A percentile compares a stretch with the other conserved stretches of the same genome.
These are phyloP conservation scores for Mortierella sp. DNA, from an alignment of 371 early-diverging fungal genomes.

Conservation along the genomic window DNA sequence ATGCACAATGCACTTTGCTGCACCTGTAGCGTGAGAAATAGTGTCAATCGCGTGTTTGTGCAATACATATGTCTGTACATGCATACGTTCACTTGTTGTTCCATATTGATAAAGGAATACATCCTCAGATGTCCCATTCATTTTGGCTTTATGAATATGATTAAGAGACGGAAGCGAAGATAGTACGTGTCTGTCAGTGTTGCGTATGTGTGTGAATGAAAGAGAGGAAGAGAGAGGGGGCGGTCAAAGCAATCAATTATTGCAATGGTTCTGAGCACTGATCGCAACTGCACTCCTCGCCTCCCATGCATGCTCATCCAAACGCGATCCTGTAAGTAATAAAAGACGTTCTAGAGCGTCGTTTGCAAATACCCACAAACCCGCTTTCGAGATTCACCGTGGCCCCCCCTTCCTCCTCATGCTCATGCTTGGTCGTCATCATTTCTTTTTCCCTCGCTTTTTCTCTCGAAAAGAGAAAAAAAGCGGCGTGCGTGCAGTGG, in stretches of 20 bases:
- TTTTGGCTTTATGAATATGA: background rate
- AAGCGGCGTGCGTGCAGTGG: background rate
- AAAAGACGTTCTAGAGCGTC: too few relatives aligned
- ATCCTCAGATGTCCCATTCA: background rate
- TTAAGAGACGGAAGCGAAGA: background rate
- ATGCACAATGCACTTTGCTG: background rate
- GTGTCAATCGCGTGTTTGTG: background rate
- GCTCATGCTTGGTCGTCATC: background rate
- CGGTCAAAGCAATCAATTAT: background rate
- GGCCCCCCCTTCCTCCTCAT: background rate
- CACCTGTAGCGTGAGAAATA: constrained; percentile 6
- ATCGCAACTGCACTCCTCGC: too few relatives aligned
- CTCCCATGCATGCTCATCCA: too few relatives aligned
- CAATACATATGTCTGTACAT: too few relatives aligned
- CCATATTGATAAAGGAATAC: background rate
- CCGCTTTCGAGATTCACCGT: background rate
- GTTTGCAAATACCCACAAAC: too few relatives aligned
- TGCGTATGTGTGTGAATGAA: background rate
- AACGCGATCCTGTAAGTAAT: too few relatives aligned
- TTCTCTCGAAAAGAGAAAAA: background rate
- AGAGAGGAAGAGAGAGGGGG: background rate
- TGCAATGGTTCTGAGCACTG: too few relatives aligned
- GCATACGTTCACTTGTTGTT: too few relatives aligned
- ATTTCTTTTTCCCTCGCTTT: background rate
- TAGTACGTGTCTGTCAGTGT: background rate